A percentile compares a stretch with the other conserved stretches of the same genome.
phyloP scores from a whole-genome alignment of 805 yeast genomes.

The Candida oleophila region DNA sequence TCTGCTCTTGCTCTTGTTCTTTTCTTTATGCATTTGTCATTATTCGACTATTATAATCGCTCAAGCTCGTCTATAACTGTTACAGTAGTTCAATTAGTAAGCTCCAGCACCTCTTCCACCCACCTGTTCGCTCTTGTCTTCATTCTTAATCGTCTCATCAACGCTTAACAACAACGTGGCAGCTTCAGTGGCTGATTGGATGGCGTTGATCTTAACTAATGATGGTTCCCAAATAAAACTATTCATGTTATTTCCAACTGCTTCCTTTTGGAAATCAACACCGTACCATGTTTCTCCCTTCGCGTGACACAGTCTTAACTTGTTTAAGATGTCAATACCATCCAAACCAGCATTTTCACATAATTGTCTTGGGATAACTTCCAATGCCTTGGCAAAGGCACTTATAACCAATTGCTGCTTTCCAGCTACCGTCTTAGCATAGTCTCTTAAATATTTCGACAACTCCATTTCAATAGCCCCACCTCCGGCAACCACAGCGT shows the following conservation, averaged over 20 bases:
- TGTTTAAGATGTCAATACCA: slow-evolving; percentile 90
- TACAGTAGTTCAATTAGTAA: slow-evolving; percentile 16
- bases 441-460: slow-evolving; percentile 82
- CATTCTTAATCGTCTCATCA: slow-evolving; percentile 86
- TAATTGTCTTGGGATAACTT: slow-evolving; percentile 93
- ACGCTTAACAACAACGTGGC: slow-evolving; percentile 90
- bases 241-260: slow-evolving; percentile 79
- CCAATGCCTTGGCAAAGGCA: slow-evolving; percentile 93
- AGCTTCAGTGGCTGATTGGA: slow-evolving; percentile 95
- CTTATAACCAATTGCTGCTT: slow-evolving; percentile 91
- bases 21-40: slow-evolving; percentile 5
- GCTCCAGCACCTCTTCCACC: slow-evolving; percentile 74
- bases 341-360: slow-evolving; percentile 99
- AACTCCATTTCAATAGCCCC: slow-evolving; percentile 99
- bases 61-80: background rate
- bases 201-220: slow-evolving; percentile 88
- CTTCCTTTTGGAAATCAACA: slow-evolving; percentile 83
- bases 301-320: slow-evolving; percentile 89
- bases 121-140: slow-evolving; percentile 51
- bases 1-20: slow-evolving; percentile 1
- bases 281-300: slow-evolving; percentile 93
- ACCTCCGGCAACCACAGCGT: slow-evolving; percentile 93
- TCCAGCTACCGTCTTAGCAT: slow-evolving; percentile 86
- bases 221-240: slow-evolving; percentile 98
- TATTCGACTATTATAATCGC: too few species aligned